Evolutionary conservation across 106 monocot species (phyloP).

Genomic region (Apostasia ramifera): DNA sequence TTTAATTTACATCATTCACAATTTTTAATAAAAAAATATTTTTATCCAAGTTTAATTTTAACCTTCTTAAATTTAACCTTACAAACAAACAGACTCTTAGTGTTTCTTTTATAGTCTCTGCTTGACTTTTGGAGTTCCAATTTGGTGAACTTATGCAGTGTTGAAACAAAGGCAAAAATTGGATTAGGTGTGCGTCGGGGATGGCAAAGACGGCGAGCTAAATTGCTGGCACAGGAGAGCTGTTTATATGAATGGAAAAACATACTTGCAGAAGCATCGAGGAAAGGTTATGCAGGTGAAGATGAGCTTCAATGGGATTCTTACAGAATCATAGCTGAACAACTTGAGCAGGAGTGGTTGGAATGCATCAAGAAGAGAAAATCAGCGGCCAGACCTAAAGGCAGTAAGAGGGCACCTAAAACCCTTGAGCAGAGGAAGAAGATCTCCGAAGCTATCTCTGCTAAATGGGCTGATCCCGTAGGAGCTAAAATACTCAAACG

Average conservation of each 20-base stretch:
- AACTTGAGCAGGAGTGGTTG: constrained; percentile 58
- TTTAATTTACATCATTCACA: no score
- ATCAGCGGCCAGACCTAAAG: constrained; percentile 38
- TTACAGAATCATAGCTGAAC: constrained; percentile 55
- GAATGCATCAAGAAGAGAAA: constrained; percentile 68
- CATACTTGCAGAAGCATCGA: constrained; percentile 53
- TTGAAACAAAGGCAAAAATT: constrained; percentile 76
- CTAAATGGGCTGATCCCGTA: constrained; percentile 94
- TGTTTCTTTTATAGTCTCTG: no score
- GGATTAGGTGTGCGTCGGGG: constrained; percentile 65
- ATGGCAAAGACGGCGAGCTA: constrained; percentile 64
- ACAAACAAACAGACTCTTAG: no score
- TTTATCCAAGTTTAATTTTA: no score
- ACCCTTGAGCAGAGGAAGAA: constrained; percentile 72
- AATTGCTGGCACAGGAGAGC: constrained; percentile 52
- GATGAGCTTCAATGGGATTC: constrained; percentile 85
- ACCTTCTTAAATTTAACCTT: no score
- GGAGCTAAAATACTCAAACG: not conserved
- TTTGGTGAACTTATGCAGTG: constrained; percentile 24
- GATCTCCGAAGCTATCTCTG: constrained; percentile 83
- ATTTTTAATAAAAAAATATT: no score
- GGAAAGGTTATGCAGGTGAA: constrained; percentile 51
- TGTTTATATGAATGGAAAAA: constrained; percentile 77
- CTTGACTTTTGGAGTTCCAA: no score
- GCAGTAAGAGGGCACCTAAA: constrained; percentile 74